A percentile compares a stretch with the other conserved stretches of the same genome.
These are phyloP conservation scores for Ceratocystis cubensis DNA, from an alignment of 2,329 filamentous ascomycete species.

Conservation along the genomic window DNA sequence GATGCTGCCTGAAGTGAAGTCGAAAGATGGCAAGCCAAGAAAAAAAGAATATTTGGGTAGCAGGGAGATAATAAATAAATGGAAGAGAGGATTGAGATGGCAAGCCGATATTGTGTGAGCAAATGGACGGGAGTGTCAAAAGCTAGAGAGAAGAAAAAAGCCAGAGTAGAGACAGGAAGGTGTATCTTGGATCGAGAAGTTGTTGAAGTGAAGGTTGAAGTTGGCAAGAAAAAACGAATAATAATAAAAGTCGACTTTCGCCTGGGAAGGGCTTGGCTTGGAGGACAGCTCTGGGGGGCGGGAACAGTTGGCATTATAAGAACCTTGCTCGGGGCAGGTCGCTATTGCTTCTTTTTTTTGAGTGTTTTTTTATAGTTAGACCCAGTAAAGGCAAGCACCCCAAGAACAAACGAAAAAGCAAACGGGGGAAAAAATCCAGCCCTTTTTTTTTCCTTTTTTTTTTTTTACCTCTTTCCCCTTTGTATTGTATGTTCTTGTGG, in stretches of 20 bases:
- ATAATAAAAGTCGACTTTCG: neutral
- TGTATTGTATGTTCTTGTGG: conserved; percentile 3
- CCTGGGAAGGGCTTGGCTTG: neutral
- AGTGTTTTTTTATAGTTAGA: neutral
- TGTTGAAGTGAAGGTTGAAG: neutral
- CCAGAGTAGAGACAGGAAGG: neutral
- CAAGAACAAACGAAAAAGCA: conserved; percentile 1
- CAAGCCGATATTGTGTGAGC: neutral
- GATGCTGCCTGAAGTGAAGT: neutral
- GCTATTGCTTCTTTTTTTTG: neutral
- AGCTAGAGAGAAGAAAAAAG: neutral
- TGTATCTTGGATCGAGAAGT: neutral
- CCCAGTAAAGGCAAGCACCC: neutral
- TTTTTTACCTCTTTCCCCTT: neutral
- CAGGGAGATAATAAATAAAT: neutral
- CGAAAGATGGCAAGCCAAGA: neutral
- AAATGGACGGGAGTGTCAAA: neutral
- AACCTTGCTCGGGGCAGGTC: neutral
- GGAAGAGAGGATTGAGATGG: neutral
- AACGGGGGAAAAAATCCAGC: neutral
- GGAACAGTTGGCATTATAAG: conserved; percentile 4
- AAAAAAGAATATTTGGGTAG: neutral
- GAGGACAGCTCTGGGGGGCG: neutral
- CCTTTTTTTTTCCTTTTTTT: neutral
- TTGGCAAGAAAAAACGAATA: neutral